A percentile compares a stretch with the other conserved stretches of the same genome.
Conservation (phyloP, 2,329 filamentous ascomycete species). For the Colletotrichum paranaense region DNA sequence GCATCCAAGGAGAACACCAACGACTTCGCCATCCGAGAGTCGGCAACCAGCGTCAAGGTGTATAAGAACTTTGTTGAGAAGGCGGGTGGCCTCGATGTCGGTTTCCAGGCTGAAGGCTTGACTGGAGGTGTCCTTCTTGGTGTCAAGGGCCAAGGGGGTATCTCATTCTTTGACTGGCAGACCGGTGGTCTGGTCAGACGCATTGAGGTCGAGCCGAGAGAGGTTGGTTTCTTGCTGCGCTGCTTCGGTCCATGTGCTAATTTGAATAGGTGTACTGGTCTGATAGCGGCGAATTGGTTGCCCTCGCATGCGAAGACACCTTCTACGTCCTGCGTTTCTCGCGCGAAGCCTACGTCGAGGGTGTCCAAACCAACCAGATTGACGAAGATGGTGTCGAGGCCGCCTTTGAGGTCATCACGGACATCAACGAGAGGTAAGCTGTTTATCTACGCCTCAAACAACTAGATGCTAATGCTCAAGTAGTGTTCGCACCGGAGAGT, state of each 20-base stretch:
- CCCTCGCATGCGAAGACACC: constrained; percentile 92
- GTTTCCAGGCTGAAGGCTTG: constrained; percentile 93
- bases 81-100: constrained; percentile 87
- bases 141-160: constrained; percentile 93
- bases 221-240: constrained; percentile 42
- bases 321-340: constrained; percentile 96
- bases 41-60: constrained; percentile 91
- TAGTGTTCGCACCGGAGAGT: constrained; percentile 92
- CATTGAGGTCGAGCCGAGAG: constrained; percentile 82
- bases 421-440: constrained; percentile 87
- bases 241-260: not conserved
- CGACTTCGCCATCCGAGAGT: constrained; percentile 97
- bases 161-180: constrained; percentile 97
- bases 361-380: constrained; percentile 82
- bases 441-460: not conserved
- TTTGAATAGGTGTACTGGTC: constrained; percentile 91
- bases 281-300: constrained; percentile 92
- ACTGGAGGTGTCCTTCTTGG: constrained; percentile 90
- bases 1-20: constrained; percentile 97
- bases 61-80: constrained; percentile 99
- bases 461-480: constrained; percentile 39
- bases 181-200: constrained; percentile 88
- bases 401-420: constrained; percentile 95
- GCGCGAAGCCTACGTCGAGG: constrained; percentile 87
- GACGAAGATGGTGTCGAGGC: constrained; percentile 94